Evolutionary conservation across 345 rosid species (phyloP).

Genomic region (Pelargonium nanum): DNA sequence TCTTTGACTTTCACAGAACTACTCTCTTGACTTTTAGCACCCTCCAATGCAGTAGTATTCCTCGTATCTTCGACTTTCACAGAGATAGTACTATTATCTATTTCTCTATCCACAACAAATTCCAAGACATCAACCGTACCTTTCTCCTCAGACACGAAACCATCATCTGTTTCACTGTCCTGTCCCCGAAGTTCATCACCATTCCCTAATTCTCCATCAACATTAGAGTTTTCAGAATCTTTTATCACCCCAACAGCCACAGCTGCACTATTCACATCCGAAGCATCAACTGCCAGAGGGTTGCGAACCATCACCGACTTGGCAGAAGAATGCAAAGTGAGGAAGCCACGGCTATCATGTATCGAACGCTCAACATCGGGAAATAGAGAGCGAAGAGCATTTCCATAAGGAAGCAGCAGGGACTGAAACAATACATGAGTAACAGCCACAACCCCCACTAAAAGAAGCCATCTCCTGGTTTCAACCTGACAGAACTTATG

Average conservation of each 20-base stretch:
- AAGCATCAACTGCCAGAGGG: slow-evolving; percentile 46
- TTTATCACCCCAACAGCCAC: slow-evolving; percentile 15
- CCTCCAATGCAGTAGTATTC: slow-evolving; percentile 19
- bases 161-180: slow-evolving; percentile 11
- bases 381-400: slow-evolving; percentile 47
- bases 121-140: slow-evolving; percentile 10
- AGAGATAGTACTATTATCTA: slow-evolving; percentile 8
- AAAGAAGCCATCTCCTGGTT: slow-evolving; percentile 43
- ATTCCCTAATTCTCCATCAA: slow-evolving; percentile 10
- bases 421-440: slow-evolving; percentile 56
- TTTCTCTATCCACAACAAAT: slow-evolving; percentile 18
- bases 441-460: slow-evolving; percentile 39
- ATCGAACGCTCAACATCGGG: slow-evolving; percentile 17
- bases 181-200: slow-evolving; percentile 6
- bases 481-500: slow-evolving; percentile 26
- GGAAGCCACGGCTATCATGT: slow-evolving; percentile 13
- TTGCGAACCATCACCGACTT: slow-evolving; percentile 38
- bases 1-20: neutral
- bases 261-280: slow-evolving; percentile 20
- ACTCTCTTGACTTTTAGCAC: slow-evolving; percentile 16
- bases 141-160: slow-evolving; percentile 15
- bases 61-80: slow-evolving; percentile 20
- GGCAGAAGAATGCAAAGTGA: slow-evolving; percentile 18
- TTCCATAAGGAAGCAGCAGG: slow-evolving; percentile 54
- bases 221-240: slow-evolving; percentile 14